phyloP scores from a whole-genome alignment of 2,329 filamentous ascomycete species.

The Rutstroemia sydowiana region DNA sequence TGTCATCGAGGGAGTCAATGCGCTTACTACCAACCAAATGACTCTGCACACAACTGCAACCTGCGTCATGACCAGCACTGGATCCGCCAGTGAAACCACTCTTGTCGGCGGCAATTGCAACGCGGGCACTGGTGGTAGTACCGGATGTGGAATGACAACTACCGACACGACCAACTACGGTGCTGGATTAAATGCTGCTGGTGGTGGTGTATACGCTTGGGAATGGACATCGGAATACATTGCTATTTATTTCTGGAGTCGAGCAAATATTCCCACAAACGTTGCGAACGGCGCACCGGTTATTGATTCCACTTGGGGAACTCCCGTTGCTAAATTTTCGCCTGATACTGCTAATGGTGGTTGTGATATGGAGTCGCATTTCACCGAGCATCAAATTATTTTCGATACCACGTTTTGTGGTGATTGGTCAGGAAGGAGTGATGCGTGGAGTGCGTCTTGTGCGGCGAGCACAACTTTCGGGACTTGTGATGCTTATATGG shows the following conservation, averaged over 20 bases:
- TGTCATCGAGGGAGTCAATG: constrained; percentile 45
- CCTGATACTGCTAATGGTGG: constrained; percentile 42
- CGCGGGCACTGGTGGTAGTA: constrained; percentile 37
- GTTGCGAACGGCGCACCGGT: constrained; percentile 37
- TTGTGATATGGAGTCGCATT: constrained; percentile 66
- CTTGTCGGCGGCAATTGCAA: too few species aligned
- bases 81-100: constrained; percentile 39
- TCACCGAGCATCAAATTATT: constrained; percentile 68
- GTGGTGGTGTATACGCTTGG: constrained; percentile 43
- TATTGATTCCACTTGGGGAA: constrained; percentile 38
- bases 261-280: constrained; percentile 38
- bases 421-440: constrained; percentile 66
- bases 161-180: too few species aligned
- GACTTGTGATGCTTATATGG: constrained; percentile 23
- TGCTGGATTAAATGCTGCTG: constrained; percentile 42
- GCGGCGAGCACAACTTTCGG: constrained; percentile 19
- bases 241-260: constrained; percentile 44
- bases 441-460: constrained; percentile 23
- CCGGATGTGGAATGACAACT: too few species aligned
- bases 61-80: constrained; percentile 41
- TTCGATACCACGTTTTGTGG: constrained; percentile 84
- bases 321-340: constrained; percentile 38
- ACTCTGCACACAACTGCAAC: constrained; percentile 41
- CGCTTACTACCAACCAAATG: constrained; percentile 34
- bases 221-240: constrained; percentile 39